Evolutionary conservation across 306 rosid genomes (phyloP).

Genomic region (Glycyrrhiza uralensis): DNA sequence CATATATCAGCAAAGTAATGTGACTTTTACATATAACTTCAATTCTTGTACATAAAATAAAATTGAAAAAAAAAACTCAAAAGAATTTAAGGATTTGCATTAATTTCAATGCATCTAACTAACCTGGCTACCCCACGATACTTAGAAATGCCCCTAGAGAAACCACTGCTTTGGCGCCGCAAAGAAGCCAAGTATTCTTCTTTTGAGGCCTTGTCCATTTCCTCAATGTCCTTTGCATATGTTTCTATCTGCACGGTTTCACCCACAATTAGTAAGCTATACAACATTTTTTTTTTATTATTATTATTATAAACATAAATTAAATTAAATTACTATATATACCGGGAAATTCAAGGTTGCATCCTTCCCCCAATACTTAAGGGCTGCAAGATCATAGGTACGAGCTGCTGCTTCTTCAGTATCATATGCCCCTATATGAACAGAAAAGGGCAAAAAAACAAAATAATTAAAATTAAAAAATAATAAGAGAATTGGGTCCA

Average conservation of each 20-base stretch:
- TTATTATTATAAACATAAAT: background rate
- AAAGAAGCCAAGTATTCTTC: constrained; percentile 82
- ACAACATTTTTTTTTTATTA: background rate
- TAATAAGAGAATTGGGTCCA: background rate
- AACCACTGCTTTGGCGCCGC: constrained; percentile 81
- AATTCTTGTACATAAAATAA: no score
- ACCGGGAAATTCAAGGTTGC: constrained; percentile 85
- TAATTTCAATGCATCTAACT: background rate
- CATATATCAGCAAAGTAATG: background rate
- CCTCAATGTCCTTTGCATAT: constrained; percentile 63
- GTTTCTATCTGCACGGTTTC: constrained; percentile 51
- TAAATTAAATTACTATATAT: background rate
- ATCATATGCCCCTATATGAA: constrained; percentile 69
- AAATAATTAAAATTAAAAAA: background rate
- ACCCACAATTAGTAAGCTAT: background rate
- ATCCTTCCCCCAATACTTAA: constrained; percentile 81
- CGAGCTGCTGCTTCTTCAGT: constrained; percentile 89
- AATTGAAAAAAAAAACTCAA: background rate
- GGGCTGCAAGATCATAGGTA: constrained; percentile 94
- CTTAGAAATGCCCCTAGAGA: constrained; percentile 90
- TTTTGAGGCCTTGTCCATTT: constrained; percentile 59
- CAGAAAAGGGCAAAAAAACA: background rate
- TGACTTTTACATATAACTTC: background rate
- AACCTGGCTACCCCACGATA: constrained; percentile 95
- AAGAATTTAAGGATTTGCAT: background rate